These are phyloP conservation scores for Cyamopsis tetragonoloba DNA, from an alignment of 306 rosid genomes.

Conservation along the genomic window DNA sequence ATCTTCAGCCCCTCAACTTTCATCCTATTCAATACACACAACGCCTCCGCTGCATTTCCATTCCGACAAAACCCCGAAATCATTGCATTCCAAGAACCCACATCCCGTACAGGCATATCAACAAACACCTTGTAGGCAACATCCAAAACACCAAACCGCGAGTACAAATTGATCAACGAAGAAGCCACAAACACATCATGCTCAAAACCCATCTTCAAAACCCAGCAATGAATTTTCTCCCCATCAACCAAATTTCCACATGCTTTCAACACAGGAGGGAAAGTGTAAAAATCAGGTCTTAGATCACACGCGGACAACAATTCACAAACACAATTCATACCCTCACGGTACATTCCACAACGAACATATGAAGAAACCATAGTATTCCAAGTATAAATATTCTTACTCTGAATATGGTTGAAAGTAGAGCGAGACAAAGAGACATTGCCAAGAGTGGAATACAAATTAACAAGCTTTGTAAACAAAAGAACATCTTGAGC, in stretches of 20 bases:
- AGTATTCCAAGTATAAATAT: slow-evolving; percentile 43
- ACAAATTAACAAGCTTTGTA: slow-evolving; percentile 38
- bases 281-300: slow-evolving; percentile 43
- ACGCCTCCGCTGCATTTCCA: slow-evolving; percentile 30
- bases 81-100: slow-evolving; percentile 54
- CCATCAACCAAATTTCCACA: slow-evolving; percentile 30
- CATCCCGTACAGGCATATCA: slow-evolving; percentile 36
- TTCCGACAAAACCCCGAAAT: slow-evolving; percentile 45
- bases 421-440: slow-evolving; percentile 25
- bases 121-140: slow-evolving; percentile 34
- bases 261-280: slow-evolving; percentile 39
- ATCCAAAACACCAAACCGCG: slow-evolving; percentile 28
- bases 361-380: slow-evolving; percentile 37
- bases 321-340: slow-evolving; percentile 22
- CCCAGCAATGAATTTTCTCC: slow-evolving; percentile 36
- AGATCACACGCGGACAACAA: slow-evolving; percentile 18
- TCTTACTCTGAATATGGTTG: slow-evolving; percentile 31
- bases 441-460: slow-evolving; percentile 29
- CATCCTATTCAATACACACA: slow-evolving; percentile 34
- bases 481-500: slow-evolving; percentile 31
- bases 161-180: slow-evolving; percentile 37
- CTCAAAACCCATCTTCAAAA: slow-evolving; percentile 41
- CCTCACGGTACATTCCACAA: slow-evolving; percentile 13
- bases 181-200: slow-evolving; percentile 44
- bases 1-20: slow-evolving; percentile 30